Conservation (phyloP, 2,329 filamentous ascomycete species). For the Endoconidiophora polonica region DNA sequence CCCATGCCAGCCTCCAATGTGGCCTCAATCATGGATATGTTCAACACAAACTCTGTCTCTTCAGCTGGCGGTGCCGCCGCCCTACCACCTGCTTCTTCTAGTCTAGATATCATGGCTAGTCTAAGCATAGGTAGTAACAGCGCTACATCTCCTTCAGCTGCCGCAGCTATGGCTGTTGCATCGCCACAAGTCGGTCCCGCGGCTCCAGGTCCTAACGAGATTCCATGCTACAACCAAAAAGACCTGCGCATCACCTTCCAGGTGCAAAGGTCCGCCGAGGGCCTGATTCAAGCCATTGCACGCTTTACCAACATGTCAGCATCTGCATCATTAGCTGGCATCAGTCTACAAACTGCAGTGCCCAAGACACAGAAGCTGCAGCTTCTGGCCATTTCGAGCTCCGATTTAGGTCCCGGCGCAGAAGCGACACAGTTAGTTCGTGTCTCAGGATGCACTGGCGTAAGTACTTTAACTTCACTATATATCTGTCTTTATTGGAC, state of each 20-base stretch:
- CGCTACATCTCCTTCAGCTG: constrained; percentile 17
- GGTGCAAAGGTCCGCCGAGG: constrained; percentile 66
- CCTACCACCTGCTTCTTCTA: constrained; percentile 24
- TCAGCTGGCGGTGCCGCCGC: constrained; percentile 17
- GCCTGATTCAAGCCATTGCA: constrained; percentile 64
- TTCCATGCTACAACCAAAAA: constrained; percentile 74
- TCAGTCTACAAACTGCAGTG: constrained; percentile 84
- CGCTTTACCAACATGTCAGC: constrained; percentile 65
- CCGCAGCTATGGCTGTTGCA: constrained; percentile 2
- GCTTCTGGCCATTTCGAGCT: constrained; percentile 71
- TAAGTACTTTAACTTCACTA: constrained; percentile 37
- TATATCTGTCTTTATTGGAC: neutral
- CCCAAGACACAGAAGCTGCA: constrained; percentile 93
- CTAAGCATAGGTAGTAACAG: constrained; percentile 23
- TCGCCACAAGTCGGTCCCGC: constrained; percentile 18
- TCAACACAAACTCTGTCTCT: constrained; percentile 34
- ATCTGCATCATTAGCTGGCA: constrained; percentile 48
- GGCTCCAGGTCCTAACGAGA: constrained; percentile 31
- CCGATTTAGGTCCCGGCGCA: constrained; percentile 57
- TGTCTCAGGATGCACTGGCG: constrained; percentile 68
- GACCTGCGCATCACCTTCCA: constrained; percentile 66
- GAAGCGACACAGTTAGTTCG: constrained; percentile 88
- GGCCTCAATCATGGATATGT: constrained; percentile 81
- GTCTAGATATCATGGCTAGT: constrained; percentile 33
- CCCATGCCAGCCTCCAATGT: constrained; percentile 39